A percentile compares a stretch with the other conserved stretches of the same genome.
Conservation (phyloP, 331 rosid species). For the Rosa hybrid region DNA sequence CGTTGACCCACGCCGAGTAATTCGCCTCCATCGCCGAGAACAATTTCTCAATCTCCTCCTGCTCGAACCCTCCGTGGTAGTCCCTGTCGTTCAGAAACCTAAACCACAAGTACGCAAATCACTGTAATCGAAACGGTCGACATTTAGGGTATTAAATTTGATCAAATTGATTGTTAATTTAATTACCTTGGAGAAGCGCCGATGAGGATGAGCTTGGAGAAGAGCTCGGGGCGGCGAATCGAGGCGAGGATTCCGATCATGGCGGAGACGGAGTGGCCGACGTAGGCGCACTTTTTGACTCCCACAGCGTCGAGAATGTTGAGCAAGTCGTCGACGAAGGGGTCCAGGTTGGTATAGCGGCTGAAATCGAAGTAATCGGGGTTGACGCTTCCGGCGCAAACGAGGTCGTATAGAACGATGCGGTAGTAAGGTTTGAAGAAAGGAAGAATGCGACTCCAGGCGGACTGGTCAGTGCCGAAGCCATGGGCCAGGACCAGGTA, state of each 20-base stretch:
- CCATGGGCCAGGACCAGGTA: constrained; percentile 82
- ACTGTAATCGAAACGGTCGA: too few species aligned
- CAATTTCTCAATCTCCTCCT: constrained; percentile 61
- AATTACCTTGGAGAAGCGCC: constrained; percentile 90
- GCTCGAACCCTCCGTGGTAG: constrained; percentile 91
- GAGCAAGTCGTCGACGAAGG: constrained; percentile 88
- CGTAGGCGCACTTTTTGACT: constrained; percentile 68
- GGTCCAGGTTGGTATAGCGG: constrained; percentile 85
- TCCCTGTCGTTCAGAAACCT: constrained; percentile 85
- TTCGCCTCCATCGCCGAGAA: constrained; percentile 81
- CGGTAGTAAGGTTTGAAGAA: constrained; percentile 62
- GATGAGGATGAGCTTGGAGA: constrained; percentile 85
- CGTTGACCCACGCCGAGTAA: constrained; percentile 82
- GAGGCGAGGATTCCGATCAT: constrained; percentile 96
- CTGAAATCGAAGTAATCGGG: constrained; percentile 87
- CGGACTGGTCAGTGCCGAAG: constrained; percentile 93
- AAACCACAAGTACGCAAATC: neutral
- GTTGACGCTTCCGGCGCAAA: constrained; percentile 98
- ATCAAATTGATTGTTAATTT: neutral
- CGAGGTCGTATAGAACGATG: constrained; percentile 89
- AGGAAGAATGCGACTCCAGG: constrained; percentile 84
- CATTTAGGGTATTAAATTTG: neutral
- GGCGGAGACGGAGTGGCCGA: constrained; percentile 98
- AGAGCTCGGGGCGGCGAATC: constrained; percentile 87
- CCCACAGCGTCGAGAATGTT: constrained; percentile 65